These are phyloP conservation scores for Dendrobium officinale DNA, from an alignment of 106 monocot genomes.

Conservation along the genomic window DNA sequence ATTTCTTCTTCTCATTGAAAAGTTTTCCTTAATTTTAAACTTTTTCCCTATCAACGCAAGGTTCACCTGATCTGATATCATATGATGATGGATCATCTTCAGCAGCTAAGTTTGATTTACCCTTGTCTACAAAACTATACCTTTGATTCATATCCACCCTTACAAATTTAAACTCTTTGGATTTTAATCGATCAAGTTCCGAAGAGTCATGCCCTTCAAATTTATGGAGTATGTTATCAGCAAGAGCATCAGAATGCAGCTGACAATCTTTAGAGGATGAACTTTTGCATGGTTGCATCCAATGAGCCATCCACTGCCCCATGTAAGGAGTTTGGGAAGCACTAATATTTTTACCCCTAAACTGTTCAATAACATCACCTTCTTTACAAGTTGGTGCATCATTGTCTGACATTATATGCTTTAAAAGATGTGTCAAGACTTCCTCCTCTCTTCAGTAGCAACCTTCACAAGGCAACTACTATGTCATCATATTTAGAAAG, in stretches of 20 bases:
- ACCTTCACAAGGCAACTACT: not conserved
- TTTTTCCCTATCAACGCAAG: not conserved
- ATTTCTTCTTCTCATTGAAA: not conserved
- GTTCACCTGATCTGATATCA: not conserved
- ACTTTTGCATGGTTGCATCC: not conserved
- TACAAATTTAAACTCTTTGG: not conserved
- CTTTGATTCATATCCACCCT: conserved; percentile 5
- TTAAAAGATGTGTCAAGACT: not conserved
- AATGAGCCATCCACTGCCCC: not conserved
- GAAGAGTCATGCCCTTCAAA: not conserved
- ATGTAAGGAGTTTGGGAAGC: too few species aligned
- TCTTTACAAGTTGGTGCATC: not conserved
- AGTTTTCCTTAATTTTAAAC: not conserved
- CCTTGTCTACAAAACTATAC: not conserved
- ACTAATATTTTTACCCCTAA: not conserved
- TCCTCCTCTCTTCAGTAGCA: not conserved
- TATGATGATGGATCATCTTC: not conserved
- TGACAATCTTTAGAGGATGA: not conserved
- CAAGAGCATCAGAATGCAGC: not conserved
- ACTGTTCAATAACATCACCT: not conserved
- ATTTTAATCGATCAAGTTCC: not conserved
- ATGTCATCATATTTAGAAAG: not conserved
- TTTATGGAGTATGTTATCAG: not conserved
- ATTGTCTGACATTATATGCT: not conserved
- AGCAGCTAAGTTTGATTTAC: not conserved